Evolutionary conservation across 768 basidiomycete species (phyloP).

Genomic region (Nidularia pulvinata): DNA sequence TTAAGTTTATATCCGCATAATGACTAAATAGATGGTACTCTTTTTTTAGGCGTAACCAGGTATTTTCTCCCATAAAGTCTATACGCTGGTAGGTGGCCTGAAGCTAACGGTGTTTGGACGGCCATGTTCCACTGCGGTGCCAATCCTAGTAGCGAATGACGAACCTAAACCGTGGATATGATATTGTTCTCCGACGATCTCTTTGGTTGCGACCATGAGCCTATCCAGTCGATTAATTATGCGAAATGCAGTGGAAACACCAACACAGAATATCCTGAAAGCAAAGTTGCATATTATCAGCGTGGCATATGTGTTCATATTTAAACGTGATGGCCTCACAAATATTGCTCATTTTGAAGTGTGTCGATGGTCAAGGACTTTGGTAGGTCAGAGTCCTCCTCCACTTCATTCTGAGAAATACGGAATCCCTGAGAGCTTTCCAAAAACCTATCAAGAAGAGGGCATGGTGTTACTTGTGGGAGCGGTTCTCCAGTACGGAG

Average conservation of each 20-base stretch:
- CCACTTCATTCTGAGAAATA: constrained; percentile 67
- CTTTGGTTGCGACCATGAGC: constrained; percentile 81
- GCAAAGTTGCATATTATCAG: neutral
- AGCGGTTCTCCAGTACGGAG: constrained; percentile 73
- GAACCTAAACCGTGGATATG: constrained; percentile 73
- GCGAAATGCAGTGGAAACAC: constrained; percentile 65
- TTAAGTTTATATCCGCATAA: too few species aligned
- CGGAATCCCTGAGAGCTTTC: constrained; percentile 56
- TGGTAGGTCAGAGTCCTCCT: constrained; percentile 77
- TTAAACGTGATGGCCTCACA: constrained; percentile 42
- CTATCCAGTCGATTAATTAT: constrained; percentile 76
- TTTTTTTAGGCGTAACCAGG: too few species aligned
- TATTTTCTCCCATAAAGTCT: too few species aligned
- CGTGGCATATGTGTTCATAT: neutral
- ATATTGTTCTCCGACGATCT: constrained; percentile 86
- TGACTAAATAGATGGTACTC: too few species aligned
- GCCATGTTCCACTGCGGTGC: too few species aligned
- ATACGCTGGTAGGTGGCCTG: too few species aligned
- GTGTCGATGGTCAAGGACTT: constrained; percentile 70
- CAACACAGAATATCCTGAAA: constrained; percentile 69
- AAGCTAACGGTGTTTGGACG: too few species aligned
- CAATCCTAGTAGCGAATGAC: too few species aligned
- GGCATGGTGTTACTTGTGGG: constrained; percentile 88
- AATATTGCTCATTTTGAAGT: constrained; percentile 75
- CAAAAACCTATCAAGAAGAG: constrained; percentile 49